Conservation (phyloP, 2,329 filamentous ascomycete species). For the Gliomastix tumulicola region DNA sequence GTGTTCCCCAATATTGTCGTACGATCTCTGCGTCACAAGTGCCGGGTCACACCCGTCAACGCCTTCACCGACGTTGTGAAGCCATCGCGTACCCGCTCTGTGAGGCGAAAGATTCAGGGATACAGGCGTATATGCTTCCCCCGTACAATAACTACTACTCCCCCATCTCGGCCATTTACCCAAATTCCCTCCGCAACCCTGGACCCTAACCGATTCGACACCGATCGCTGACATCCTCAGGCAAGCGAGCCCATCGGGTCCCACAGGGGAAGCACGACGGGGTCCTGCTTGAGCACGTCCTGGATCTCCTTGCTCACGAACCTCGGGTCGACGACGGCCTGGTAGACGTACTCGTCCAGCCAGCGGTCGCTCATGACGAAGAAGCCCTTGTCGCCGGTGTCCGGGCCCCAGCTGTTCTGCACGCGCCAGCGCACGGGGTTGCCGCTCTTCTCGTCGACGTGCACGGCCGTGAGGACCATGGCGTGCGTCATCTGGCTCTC, state of each 20-base stretch:
- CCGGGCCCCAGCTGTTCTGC: conserved; percentile 77
- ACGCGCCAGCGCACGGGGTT: conserved; percentile 74
- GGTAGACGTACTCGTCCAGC: conserved; percentile 79
- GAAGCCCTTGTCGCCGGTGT: conserved; percentile 69
- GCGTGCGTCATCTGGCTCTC: conserved; percentile 86
- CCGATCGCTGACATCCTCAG: too few species aligned
- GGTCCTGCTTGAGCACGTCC: conserved; percentile 64
- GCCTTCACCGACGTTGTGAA: too few species aligned
- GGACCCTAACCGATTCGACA: too few species aligned
- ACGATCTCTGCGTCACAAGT: too few species aligned
- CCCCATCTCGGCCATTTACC: too few species aligned
- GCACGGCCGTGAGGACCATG: conserved; percentile 85
- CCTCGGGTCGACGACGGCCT: conserved; percentile 73
- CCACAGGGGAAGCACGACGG: conserved; percentile 68
- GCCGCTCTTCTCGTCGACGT: conserved; percentile 57
- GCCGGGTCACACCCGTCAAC: too few species aligned
- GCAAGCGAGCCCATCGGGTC: conserved; percentile 74
- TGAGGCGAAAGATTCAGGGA: too few species aligned
- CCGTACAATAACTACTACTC: too few species aligned
- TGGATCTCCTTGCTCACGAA: conserved; percentile 59
- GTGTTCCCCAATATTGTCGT: too few species aligned
- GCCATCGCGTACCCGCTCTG: too few species aligned
- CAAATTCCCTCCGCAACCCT: too few species aligned
- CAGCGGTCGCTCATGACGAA: conserved; percentile 82
- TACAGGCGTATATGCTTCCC: too few species aligned